phyloP scores from a whole-genome alignment of 257 asterid species.

The Euphrasia confusa region DNA sequence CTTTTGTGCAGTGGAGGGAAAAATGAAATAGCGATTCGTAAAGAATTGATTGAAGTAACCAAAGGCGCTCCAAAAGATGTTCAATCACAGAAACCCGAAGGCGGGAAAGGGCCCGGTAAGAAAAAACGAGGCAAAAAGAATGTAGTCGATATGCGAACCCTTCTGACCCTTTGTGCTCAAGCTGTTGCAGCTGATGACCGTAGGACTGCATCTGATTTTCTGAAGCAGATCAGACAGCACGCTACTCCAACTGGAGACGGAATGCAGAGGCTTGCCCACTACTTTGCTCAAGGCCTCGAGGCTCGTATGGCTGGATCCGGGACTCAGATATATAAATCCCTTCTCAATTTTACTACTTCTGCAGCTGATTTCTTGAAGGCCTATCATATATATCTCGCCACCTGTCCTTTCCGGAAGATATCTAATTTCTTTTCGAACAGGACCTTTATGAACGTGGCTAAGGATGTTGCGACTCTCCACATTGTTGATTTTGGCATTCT shows the following conservation, averaged over 20 bases:
- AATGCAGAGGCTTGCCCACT: constrained; percentile 48
- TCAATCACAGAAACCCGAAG: constrained; percentile 31
- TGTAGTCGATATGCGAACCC: constrained; percentile 62
- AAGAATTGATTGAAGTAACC: constrained; percentile 43
- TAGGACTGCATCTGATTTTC: constrained; percentile 52
- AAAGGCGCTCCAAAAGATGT: constrained; percentile 27
- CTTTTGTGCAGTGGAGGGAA: constrained; percentile 67
- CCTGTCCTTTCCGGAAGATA: constrained; percentile 43
- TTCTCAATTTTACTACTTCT: constrained; percentile 26
- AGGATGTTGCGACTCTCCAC: constrained; percentile 37
- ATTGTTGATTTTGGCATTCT: constrained; percentile 50
- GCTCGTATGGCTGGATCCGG: constrained; percentile 52
- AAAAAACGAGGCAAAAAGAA: constrained; percentile 38
- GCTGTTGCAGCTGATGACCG: constrained; percentile 75
- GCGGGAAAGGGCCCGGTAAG: constrained; percentile 50
- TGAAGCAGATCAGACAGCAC: constrained; percentile 60
- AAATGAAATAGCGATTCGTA: constrained; percentile 62
- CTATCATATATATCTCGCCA: constrained; percentile 39
- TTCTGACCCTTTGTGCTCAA: constrained; percentile 71
- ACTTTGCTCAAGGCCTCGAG: constrained; percentile 45
- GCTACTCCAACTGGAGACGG: constrained; percentile 45
- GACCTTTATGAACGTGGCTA: constrained; percentile 35
- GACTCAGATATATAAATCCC: constrained; percentile 25
- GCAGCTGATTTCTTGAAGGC: constrained; percentile 44
- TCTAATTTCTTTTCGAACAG: constrained; percentile 41